Evolutionary conservation across 331 rosid genomes (phyloP).

Genomic region (Saraca asoca): DNA sequence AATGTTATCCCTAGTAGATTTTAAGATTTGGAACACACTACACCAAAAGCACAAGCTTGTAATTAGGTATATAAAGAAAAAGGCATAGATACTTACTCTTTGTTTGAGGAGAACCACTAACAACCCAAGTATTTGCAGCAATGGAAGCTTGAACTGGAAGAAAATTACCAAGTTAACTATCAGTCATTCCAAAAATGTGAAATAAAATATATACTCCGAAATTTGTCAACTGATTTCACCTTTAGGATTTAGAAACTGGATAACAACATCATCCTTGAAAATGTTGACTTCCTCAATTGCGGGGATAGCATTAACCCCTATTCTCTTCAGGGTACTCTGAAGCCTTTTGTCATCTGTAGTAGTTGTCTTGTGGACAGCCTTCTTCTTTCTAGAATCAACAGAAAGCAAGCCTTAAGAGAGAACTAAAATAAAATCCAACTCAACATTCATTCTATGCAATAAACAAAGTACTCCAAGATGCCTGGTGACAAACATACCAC

Average conservation of each 20-base stretch:
- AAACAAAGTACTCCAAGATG: not conserved
- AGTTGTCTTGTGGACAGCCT: slow-evolving; percentile 98
- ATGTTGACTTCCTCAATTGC: slow-evolving; percentile 98
- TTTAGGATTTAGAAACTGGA: slow-evolving; percentile 91
- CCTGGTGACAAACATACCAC: not conserved
- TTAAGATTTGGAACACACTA: not conserved
- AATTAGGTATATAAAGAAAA: not conserved
- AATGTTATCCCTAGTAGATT: no score
- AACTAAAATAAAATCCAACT: not conserved
- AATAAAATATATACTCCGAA: not conserved
- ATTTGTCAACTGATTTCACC: slow-evolving; percentile 42
- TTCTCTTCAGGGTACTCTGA: slow-evolving; percentile 97
- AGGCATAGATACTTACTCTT: slow-evolving; percentile 88
- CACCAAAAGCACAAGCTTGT: not conserved
- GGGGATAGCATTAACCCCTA: slow-evolving; percentile 96
- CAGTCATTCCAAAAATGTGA: not conserved
- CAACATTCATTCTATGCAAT: not conserved
- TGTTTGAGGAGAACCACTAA: slow-evolving; percentile 89
- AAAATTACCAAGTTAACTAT: not conserved
- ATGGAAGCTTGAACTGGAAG: slow-evolving; percentile 91
- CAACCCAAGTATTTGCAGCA: slow-evolving; percentile 99
- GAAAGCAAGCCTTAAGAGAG: not conserved
- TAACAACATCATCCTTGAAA: slow-evolving; percentile 93
- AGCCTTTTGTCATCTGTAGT: slow-evolving; percentile 98
- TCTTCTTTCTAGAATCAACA: slow-evolving; percentile 78